Evolutionary conservation across 306 rosid species (phyloP).

Genomic region (Quercus bicolor): DNA sequence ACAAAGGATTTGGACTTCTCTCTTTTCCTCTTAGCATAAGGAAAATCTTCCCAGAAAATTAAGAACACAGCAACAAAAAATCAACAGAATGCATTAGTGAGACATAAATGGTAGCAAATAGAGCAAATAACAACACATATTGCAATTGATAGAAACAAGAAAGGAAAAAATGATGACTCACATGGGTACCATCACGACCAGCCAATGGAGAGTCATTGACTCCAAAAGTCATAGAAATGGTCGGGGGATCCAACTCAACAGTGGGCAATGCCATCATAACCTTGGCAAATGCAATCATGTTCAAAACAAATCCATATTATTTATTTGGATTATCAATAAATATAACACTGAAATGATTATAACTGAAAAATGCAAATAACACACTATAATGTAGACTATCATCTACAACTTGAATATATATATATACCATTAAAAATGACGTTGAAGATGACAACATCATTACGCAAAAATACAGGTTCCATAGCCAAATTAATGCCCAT

Average conservation of each 20-base stretch:
- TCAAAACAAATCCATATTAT: not conserved
- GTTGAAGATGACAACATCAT: not conserved
- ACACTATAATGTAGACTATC: not conserved
- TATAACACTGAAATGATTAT: not conserved
- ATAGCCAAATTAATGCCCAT: not conserved
- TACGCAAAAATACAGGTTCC: not conserved
- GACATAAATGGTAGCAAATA: not conserved
- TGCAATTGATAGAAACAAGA: slow-evolving; percentile 12
- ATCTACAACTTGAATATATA: not conserved
- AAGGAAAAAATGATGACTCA: slow-evolving; percentile 44
- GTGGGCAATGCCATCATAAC: slow-evolving; percentile 77
- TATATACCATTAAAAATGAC: too few species aligned
- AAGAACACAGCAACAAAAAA: not conserved
- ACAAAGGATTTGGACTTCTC: not conserved
- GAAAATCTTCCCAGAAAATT: not conserved
- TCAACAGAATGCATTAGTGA: not conserved
- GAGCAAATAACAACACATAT: not conserved
- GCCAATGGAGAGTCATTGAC: slow-evolving; percentile 98
- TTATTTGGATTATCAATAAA: too few species aligned
- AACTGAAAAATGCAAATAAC: not conserved
- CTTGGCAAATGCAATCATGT: slow-evolving; percentile 27
- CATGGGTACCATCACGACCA: slow-evolving; percentile 96
- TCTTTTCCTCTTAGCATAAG: not conserved
- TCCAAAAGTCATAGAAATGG: slow-evolving; percentile 98
- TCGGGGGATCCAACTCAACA: slow-evolving; percentile 92